Conservation (phyloP, 164 flowering plant species). For the Liriodendron chinense region DNA sequence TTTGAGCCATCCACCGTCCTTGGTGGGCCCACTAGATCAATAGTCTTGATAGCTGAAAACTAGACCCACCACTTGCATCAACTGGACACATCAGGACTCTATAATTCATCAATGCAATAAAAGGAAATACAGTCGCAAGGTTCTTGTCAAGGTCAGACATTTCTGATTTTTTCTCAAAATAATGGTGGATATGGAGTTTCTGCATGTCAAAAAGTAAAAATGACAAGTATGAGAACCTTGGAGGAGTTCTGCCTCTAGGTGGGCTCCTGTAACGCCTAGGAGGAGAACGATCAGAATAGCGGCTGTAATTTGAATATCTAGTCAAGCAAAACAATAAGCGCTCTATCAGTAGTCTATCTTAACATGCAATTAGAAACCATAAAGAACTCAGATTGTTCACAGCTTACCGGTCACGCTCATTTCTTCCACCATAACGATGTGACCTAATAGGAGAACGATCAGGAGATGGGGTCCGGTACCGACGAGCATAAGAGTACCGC, state of each 20-base stretch:
- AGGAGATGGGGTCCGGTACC: conserved; percentile 90
- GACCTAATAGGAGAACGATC: conserved; percentile 83
- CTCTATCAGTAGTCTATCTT: not conserved
- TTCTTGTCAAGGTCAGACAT: not conserved
- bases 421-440: conserved; percentile 67
- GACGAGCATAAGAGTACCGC: conserved; percentile 80
- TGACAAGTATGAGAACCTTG: conserved; percentile 41
- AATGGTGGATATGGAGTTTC: too few species aligned
- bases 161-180: not conserved
- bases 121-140: too few species aligned
- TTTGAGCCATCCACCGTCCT: too few species aligned
- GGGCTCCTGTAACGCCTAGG: conserved; percentile 91
- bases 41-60: too few species aligned
- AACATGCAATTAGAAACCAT: not conserved
- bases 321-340: not conserved
- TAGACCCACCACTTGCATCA: too few species aligned
- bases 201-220: not conserved
- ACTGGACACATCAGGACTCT: too few species aligned
- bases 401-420: conserved; percentile 69
- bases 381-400: not conserved
- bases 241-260: conserved; percentile 82
- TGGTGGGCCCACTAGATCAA: too few species aligned
- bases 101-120: too few species aligned
- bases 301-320: conserved; percentile 69
- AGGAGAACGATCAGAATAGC: conserved; percentile 57